Evolutionary conservation across 192 early-diverging fungal genomes (phyloP).

Genomic region (Entomortierella beljakovae): DNA sequence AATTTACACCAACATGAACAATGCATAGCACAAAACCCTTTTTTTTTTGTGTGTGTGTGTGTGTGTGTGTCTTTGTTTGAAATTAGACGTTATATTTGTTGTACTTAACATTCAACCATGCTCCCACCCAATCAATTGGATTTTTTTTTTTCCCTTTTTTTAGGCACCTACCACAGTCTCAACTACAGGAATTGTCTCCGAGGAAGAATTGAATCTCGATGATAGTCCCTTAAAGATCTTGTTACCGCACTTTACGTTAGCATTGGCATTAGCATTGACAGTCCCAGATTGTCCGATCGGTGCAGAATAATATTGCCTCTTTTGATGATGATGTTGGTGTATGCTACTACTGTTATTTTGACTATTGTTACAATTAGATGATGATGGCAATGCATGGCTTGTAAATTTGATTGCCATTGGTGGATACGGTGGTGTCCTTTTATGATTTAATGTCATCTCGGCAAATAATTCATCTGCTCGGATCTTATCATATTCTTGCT

Average conservation of each 20-base stretch:
- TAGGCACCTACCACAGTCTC: conserved; percentile 17
- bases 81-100: too few relatives aligned
- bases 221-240: conserved; percentile 12
- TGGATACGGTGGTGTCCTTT: conserved; percentile 1
- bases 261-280: neutral
- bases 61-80: too few relatives aligned
- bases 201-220: conserved; percentile 5
- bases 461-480: neutral
- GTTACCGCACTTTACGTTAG: neutral
- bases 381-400: neutral
- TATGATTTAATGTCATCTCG: conserved; percentile 1
- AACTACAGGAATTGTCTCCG: neutral
- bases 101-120: too few relatives aligned
- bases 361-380: neutral
- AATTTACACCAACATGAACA: neutral
- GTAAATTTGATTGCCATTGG: conserved; percentile 8
- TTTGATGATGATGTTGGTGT: neutral
- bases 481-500: neutral
- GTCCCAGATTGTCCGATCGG: neutral
- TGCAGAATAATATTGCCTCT: neutral
- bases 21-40: neutral
- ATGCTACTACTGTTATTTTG: neutral
- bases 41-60: too few relatives aligned
- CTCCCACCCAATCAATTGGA: too few relatives aligned
- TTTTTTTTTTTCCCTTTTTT: neutral